Conservation (phyloP, 257 asterid species). For the Anisodus acutangulus region DNA sequence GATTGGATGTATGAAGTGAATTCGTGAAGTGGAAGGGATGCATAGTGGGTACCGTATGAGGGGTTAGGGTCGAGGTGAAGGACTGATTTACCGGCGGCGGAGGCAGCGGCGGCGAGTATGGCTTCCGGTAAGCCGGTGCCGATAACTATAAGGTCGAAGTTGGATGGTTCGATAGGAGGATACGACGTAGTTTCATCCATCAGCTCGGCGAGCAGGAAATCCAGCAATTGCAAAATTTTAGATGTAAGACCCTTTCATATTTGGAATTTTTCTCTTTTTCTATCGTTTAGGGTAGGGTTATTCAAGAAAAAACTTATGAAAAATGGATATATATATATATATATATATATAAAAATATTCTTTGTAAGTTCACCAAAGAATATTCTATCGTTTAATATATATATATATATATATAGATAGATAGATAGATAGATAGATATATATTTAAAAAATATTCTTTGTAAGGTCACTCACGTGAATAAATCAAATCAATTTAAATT, state of each 20-base stretch:
- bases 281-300: not conserved
- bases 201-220: not conserved
- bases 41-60: conserved; percentile 55
- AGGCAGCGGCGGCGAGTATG: conserved; percentile 75
- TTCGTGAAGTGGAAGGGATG: conserved; percentile 51
- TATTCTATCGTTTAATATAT: no score
- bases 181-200: conserved; percentile 65
- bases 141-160: conserved; percentile 76
- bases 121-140: conserved; percentile 93
- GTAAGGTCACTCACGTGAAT: no score
- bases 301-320: no score
- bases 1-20: conserved; percentile 55
- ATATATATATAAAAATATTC: no score
- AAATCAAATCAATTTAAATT: no score
- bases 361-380: no score
- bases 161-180: conserved; percentile 75
- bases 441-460: no score
- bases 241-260: not conserved
- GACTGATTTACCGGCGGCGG: conserved; percentile 77
- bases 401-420: no score
- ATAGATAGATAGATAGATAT: no score
- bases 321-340: no score
- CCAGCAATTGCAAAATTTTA: not conserved
- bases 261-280: conserved; percentile 5
- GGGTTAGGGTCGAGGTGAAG: conserved; percentile 84